These are phyloP conservation scores for Amorphotheca resinae DNA, from an alignment of 495 filamentous ascomycete species.

Conservation along the genomic window DNA sequence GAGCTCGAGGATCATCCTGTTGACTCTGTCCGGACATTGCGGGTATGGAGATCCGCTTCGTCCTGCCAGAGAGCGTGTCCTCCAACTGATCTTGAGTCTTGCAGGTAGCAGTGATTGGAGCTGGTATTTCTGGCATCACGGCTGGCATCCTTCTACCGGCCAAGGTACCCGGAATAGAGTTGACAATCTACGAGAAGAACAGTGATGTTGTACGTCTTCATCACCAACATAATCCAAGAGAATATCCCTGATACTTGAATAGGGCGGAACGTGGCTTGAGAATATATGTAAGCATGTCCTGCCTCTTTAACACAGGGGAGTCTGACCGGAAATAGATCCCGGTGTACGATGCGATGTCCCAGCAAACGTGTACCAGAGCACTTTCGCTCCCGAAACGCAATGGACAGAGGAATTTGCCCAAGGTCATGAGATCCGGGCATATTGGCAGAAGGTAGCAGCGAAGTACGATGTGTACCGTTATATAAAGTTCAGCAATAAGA, in stretches of 20 bases:
- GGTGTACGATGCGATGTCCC: constrained; percentile 49
- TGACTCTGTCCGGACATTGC: constrained; percentile 1
- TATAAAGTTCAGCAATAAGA: constrained; percentile 29
- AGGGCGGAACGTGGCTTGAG: not conserved
- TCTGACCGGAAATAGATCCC: constrained; percentile 37
- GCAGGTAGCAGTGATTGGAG: constrained; percentile 39
- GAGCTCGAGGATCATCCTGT: constrained; percentile 11
- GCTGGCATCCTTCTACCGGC: constrained; percentile 37
- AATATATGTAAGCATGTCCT: not conserved
- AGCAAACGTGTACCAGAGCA: constrained; percentile 42
- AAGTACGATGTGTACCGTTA: constrained; percentile 40
- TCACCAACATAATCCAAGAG: not conserved
- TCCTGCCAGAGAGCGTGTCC: not conserved
- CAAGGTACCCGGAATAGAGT: constrained; percentile 37
- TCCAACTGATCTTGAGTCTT: not conserved
- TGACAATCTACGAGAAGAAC: constrained; percentile 46
- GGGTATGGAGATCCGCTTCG: too few relatives aligned
- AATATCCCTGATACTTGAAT: not conserved
- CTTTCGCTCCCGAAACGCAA: constrained; percentile 38
- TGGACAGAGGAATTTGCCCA: constrained; percentile 45
- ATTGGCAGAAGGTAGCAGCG: constrained; percentile 37
- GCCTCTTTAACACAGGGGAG: not conserved
- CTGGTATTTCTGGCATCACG: constrained; percentile 37
- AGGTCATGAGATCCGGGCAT: constrained; percentile 40
- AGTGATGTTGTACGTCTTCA: constrained; percentile 34